Evolutionary conservation across 2,329 filamentous ascomycete genomes (phyloP), one percentile per base, ranked within the genome.

Genomic region (Leptographium radiaticola): DNA sequence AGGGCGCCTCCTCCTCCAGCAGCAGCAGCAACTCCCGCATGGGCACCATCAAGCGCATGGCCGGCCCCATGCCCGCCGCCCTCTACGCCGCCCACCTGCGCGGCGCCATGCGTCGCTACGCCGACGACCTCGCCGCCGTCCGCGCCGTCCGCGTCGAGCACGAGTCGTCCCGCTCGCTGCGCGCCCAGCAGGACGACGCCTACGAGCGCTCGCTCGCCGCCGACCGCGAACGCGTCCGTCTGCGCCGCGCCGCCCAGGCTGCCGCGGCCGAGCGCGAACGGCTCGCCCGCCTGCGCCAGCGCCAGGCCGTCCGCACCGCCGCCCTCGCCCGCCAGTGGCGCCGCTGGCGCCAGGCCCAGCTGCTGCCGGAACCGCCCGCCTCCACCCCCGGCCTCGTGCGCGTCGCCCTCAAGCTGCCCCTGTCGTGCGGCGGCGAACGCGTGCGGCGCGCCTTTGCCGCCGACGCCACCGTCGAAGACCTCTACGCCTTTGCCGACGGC

Each of bases 401-500:
- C n/a, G 71, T 84, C 33, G 81, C 80, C 5, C 69, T 84, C 44
- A 83, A 81, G 69, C 77, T 84, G 76, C 79, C 80, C 10, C 72
- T 76, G 59, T 66, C 66, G 34, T 69, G 68, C 0, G 84, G 79
- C 6, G 85, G 88, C 49, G 77, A 90, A 44, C 79, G 95, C 2
- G 79, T 95, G 54, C 79, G 91, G 44, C 80, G 79, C 50, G 52
- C 51, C 25, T 97, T 98, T 65, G 67, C 74, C 0, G 73, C 76
- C 1, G 73, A 80, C n/a, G 80, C 86, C 0, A 75, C 78, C 2
- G 72, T 97, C 40, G 91, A 97, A 65, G 89, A 96, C 63, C 71
- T 98, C 7, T 97, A 97, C 67, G 93, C 91, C 0, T 96, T 95
- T 69, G 89, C 97, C 2, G 93, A 98, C 65, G 97, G 91, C 1